A percentile compares a stretch with the other conserved stretches of the same genome.
phyloP scores from a whole-genome alignment of 768 basidiomycete genomes.

The Boletus vinaceobasis region DNA sequence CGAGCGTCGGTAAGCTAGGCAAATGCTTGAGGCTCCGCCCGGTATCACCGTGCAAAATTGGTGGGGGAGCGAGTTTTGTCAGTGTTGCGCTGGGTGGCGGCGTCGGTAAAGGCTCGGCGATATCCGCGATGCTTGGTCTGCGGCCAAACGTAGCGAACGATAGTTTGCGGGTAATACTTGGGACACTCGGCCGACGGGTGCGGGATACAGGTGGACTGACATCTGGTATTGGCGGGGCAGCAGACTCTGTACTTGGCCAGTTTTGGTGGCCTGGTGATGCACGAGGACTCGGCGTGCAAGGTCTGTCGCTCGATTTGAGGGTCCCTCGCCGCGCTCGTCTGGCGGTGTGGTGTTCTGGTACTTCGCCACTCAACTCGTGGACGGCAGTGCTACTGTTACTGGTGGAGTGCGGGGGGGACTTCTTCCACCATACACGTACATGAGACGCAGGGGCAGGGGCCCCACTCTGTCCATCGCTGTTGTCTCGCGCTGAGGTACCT shows the following conservation, averaged over 20 bases:
- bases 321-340: slow-evolving; percentile 12
- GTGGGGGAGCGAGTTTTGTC: slow-evolving; percentile 19
- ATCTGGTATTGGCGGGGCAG: slow-evolving; percentile 5
- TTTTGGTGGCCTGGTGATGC: slow-evolving; percentile 16
- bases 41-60: slow-evolving; percentile 8
- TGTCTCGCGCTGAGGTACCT: neutral
- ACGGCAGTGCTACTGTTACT: slow-evolving; percentile 8
- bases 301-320: slow-evolving; percentile 4
- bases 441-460: slow-evolving; percentile 13
- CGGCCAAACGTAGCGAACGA: slow-evolving; percentile 30
- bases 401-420: slow-evolving; percentile 13
- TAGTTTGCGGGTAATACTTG: slow-evolving; percentile 31
- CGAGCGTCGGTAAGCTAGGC: slow-evolving; percentile 23
- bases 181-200: slow-evolving; percentile 25
- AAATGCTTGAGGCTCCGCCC: slow-evolving; percentile 20
- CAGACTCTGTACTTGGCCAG: slow-evolving; percentile 24
- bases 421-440: slow-evolving; percentile 32
- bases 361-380: slow-evolving; percentile 10
- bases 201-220: slow-evolving; percentile 3
- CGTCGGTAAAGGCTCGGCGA: slow-evolving; percentile 17
- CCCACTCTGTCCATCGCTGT: slow-evolving; percentile 3
- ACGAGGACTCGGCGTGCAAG: slow-evolving; percentile 22
- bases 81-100: slow-evolving; percentile 13
- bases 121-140: slow-evolving; percentile 22
- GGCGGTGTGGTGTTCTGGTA: neutral